A percentile compares a stretch with the other conserved stretches of the same genome.
Conservation (phyloP, 345 rosid species). For the Sapria himalayana region DNA sequence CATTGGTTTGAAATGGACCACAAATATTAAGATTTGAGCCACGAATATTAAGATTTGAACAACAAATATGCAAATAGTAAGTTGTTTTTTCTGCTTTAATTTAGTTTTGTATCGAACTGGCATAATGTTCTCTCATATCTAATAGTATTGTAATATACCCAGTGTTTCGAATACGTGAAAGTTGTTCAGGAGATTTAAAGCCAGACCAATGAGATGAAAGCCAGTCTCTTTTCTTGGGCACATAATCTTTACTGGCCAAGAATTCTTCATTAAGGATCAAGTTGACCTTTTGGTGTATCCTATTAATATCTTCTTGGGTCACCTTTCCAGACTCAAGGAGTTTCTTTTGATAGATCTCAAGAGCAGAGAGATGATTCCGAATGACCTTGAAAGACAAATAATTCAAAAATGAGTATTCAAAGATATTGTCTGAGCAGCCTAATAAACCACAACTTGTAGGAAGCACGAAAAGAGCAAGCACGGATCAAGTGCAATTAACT, state of each 20-base stretch:
- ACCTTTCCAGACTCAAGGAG: constrained; percentile 47
- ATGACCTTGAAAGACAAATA: constrained; percentile 34
- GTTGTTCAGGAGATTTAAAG: constrained; percentile 62
- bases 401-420: too few relatives aligned
- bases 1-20: too few relatives aligned
- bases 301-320: constrained; percentile 28
- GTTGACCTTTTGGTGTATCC: constrained; percentile 41
- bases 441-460: constrained; percentile 3
- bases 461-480: too few relatives aligned
- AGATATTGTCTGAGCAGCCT: too few relatives aligned
- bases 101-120: too few relatives aligned
- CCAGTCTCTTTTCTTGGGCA: constrained; percentile 55
- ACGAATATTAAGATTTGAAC: too few relatives aligned
- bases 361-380: constrained; percentile 48
- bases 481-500: too few relatives aligned
- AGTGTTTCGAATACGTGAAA: constrained; percentile 59
- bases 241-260: constrained; percentile 51
- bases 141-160: too few relatives aligned
- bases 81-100: too few relatives aligned
- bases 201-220: constrained; percentile 72
- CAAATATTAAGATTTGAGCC: too few relatives aligned
- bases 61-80: too few relatives aligned
- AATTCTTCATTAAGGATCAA: constrained; percentile 54
- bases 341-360: constrained; percentile 41
- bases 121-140: too few relatives aligned